Evolutionary conservation across 495 filamentous ascomycete genomes (phyloP).

Genomic region (Lichina pygmaea): DNA sequence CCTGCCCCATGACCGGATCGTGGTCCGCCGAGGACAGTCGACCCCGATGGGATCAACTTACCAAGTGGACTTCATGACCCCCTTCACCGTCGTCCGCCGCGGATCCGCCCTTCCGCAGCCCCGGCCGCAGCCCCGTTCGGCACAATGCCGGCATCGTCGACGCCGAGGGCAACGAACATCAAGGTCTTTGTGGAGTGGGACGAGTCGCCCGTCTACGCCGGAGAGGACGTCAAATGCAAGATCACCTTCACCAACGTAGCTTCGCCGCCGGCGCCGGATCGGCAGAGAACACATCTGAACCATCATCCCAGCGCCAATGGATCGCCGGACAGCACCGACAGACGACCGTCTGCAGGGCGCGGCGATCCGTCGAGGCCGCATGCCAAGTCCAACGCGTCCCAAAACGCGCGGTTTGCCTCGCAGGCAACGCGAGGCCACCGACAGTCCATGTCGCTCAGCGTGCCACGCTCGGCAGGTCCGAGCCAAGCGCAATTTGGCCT

Average conservation of each 20-base stretch:
- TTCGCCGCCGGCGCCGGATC: not conserved
- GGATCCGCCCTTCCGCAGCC: not conserved
- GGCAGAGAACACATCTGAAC: no score
- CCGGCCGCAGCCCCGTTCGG: not conserved
- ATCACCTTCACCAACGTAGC: constrained; percentile 90
- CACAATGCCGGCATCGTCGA: constrained; percentile 12
- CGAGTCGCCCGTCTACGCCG: constrained; percentile 65
- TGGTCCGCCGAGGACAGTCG: not conserved
- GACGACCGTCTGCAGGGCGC: constrained; percentile 14
- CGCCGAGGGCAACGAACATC: constrained; percentile 30
- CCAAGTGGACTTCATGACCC: not conserved
- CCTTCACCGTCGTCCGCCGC: not conserved
- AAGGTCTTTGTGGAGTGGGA: constrained; percentile 87
- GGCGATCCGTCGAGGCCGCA: not conserved
- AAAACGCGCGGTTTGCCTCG: not conserved
- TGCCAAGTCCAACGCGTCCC: not conserved
- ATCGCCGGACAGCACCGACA: constrained; percentile 10
- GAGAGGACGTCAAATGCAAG: constrained; percentile 76
- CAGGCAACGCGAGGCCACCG: not conserved
- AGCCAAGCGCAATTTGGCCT: constrained; percentile 3
- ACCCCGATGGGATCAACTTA: not conserved
- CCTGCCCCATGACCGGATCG: no score
- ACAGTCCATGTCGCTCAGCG: constrained; percentile 1
- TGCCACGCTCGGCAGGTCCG: not conserved
- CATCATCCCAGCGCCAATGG: constrained; percentile 13